A percentile compares a stretch with the other conserved stretches of the same genome.
These are phyloP conservation scores for Trichophyton rubrum DNA, from an alignment of 2,329 filamentous ascomycete species.

Conservation along the genomic window DNA sequence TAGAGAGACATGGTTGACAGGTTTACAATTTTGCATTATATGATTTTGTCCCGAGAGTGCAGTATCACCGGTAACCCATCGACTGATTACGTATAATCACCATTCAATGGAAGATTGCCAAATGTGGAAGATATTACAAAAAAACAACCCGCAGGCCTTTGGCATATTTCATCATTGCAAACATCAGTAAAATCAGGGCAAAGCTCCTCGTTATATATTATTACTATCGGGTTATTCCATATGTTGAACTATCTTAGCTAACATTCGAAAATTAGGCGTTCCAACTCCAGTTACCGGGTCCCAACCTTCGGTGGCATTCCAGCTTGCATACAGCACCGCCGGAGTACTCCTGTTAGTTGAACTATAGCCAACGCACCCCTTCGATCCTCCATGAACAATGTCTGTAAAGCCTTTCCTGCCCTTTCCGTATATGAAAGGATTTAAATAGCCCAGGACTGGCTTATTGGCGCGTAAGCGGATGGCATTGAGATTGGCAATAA, in stretches of 20 bases:
- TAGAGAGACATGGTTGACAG: neutral
- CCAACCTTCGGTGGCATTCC: constrained; percentile 41
- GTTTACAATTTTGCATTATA: neutral
- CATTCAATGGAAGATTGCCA: too few relatives aligned
- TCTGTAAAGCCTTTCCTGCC: constrained; percentile 37
- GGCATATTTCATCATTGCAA: neutral
- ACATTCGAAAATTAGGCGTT: constrained; percentile 19
- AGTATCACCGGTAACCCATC: neutral
- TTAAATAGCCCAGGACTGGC: constrained; percentile 46
- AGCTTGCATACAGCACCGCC: constrained; percentile 34
- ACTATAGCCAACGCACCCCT: constrained; percentile 33
- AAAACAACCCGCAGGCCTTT: neutral
- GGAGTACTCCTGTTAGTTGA: constrained; percentile 28
- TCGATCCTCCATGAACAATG: constrained; percentile 36
- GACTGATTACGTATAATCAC: too few relatives aligned
- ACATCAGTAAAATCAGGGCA: too few relatives aligned
- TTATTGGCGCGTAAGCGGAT: constrained; percentile 45
- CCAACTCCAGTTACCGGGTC: constrained; percentile 39
- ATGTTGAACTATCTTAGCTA: neutral
- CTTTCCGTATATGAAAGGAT: constrained; percentile 47
- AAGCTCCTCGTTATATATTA: neutral
- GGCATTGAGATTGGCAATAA: constrained; percentile 54
- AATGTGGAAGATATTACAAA: too few relatives aligned
- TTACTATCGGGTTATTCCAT: neutral
- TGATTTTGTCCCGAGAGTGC: neutral